phyloP scores from a whole-genome alignment of 192 early-diverging fungal species.

The Gigaspora rosea region DNA sequence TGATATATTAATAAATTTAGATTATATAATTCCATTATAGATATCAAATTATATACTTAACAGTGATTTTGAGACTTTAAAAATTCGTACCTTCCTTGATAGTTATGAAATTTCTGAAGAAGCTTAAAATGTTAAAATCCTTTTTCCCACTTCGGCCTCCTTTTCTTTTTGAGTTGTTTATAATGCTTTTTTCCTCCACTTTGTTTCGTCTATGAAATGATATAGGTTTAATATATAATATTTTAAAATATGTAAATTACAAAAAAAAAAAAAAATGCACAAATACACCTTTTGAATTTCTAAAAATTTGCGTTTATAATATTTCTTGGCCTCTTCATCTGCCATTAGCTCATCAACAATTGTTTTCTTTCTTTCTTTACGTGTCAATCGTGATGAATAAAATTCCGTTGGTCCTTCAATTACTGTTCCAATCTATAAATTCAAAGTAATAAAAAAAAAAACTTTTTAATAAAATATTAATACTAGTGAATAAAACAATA shows the following conservation, averaged over 20 bases:
- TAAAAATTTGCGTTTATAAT: conserved; percentile 86
- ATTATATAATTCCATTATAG: too few relatives aligned
- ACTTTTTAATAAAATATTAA: neutral
- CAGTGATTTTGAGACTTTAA: too few relatives aligned
- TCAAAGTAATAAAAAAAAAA: neutral
- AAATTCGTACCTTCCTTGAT: too few relatives aligned
- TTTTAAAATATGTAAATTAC: neutral
- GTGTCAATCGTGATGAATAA: conserved; percentile 81
- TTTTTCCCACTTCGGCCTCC: conserved; percentile 48
- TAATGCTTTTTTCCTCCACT: conserved; percentile 55
- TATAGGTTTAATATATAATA: neutral
- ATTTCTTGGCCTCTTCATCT: conserved; percentile 68
- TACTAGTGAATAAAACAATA: neutral
- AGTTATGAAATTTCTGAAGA: too few relatives aligned
- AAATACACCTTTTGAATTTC: conserved; percentile 65
- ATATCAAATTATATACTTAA: too few relatives aligned
- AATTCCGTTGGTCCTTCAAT: conserved; percentile 87
- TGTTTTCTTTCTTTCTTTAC: conserved; percentile 81
- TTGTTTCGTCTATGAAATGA: conserved; percentile 36
- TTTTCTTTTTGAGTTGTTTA: conserved; percentile 53
- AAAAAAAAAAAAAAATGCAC: too few relatives aligned
- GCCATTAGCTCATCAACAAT: conserved; percentile 89
- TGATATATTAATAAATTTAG: too few relatives aligned
- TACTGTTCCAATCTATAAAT: conserved; percentile 67
- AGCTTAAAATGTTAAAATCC: neutral